These are phyloP conservation scores for Pleomassaria siparia DNA, from an alignment of 2,329 filamentous ascomycete genomes.

Conservation along the genomic window DNA sequence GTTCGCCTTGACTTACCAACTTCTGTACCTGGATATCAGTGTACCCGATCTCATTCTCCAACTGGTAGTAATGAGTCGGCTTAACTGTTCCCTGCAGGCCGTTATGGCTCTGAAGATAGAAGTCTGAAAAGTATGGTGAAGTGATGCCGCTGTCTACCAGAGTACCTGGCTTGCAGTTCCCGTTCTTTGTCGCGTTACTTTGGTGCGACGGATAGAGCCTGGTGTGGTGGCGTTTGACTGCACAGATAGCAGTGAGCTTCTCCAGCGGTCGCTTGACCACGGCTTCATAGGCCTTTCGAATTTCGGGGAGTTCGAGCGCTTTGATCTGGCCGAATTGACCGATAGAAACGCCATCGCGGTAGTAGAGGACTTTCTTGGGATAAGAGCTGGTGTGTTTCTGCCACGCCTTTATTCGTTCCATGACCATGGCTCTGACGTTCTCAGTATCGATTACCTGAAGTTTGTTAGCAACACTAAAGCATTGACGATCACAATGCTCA, in stretches of 20 bases:
- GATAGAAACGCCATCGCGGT: slow-evolving; percentile 25
- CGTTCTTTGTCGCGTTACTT: slow-evolving; percentile 7
- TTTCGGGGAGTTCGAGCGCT: slow-evolving; percentile 31
- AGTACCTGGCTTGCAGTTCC: slow-evolving; percentile 25
- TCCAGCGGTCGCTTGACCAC: neutral
- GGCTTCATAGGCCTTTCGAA: neutral
- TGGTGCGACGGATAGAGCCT: slow-evolving; percentile 41
- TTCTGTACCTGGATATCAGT: neutral
- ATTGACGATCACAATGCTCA: neutral
- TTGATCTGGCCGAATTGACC: slow-evolving; percentile 11
- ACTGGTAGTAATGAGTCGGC: slow-evolving; percentile 34
- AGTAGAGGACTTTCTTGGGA: slow-evolving; percentile 7
- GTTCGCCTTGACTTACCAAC: slow-evolving; percentile 28
- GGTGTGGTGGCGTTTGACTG: slow-evolving; percentile 45
- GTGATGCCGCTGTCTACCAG: slow-evolving; percentile 32
- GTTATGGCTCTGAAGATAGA: slow-evolving; percentile 35
- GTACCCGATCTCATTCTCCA: slow-evolving; percentile 25
- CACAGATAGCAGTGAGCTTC: slow-evolving; percentile 2
- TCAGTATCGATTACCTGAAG: slow-evolving; percentile 4
- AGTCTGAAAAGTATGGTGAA: slow-evolving; percentile 22
- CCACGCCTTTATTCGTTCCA: slow-evolving; percentile 7
- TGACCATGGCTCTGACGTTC: slow-evolving; percentile 25
- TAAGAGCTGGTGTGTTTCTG: neutral
- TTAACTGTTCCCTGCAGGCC: slow-evolving; percentile 31
- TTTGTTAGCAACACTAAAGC: neutral